Base-by-base conservation (phyloP, 2,329 filamentous ascomycete genomes). In the Nemania sp. region DNA sequence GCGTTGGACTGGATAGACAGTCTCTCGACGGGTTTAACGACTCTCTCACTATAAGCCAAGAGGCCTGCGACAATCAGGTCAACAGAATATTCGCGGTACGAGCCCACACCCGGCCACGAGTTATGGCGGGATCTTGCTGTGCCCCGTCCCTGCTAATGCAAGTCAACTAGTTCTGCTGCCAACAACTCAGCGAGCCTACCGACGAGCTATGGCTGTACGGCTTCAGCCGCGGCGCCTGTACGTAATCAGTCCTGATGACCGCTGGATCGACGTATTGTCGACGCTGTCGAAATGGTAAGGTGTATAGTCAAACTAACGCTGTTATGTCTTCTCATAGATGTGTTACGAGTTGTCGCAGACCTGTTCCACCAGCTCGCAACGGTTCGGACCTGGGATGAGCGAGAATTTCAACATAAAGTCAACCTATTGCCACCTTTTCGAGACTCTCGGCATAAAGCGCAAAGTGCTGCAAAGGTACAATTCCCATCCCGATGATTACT, bases 121-220 rank as follows among this genome's bases (percentile, higher is more conserved):
- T 3, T 3, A 15, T 26, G 19, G 4, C 3, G 22, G 36, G n/a
- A 20, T 31, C 11, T 34, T 28, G 31, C 14, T 8, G 11, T 17
- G 20, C 28, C 19, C 14, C 14, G 12, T 14, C 12, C 8, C 24
- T 43, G 34, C 55, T 58, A 43, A 60, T 33, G 23, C 14, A 42
- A 19, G 9, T 9, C 15, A 37, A 23, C 9, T 52, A 61, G 59
- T 61, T 55, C 24, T 61, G 59, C 24, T 60, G 59, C 17, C 53
- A 60, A 49, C 58, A 44, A 11, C 66, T 46, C 3, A 49, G 34
- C 42, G 57, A 60, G 28, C 9, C 54, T 17, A 61, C 57, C 19
- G 71, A 75, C 53, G 72, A 76, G 52, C 53, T 75, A 1, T 75
- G 70, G 63, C 56, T 76, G 6, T 75, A 70, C 34, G 73, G 72